Conservation (phyloP, 257 asterid genomes). For the Petunia secreta region DNA sequence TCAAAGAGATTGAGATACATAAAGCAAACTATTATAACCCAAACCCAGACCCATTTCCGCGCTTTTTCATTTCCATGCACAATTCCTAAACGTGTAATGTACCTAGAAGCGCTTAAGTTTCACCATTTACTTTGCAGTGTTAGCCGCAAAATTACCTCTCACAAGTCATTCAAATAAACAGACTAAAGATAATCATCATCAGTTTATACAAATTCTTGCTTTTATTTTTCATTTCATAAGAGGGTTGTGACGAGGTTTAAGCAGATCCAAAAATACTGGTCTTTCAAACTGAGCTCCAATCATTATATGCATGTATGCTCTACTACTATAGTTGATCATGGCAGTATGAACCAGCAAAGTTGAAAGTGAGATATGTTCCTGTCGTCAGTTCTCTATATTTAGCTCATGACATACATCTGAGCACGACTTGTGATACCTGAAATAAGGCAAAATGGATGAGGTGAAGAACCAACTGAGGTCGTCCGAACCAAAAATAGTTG, state of each 20-base stretch:
- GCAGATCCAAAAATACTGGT: background rate
- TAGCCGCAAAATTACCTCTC: background rate
- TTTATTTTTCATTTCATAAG: background rate
- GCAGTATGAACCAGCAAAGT: background rate
- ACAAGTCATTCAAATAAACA: slow-evolving; percentile 1
- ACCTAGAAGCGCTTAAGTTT: background rate
- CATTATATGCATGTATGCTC: background rate
- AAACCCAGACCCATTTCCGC: background rate
- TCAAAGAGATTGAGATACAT: background rate
- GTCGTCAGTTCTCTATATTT: background rate
- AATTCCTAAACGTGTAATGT: background rate
- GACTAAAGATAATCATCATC: background rate
- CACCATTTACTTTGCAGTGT: background rate
- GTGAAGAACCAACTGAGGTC: slow-evolving; percentile 36
- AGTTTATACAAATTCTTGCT: background rate
- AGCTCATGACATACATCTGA: background rate
- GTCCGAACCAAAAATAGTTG: slow-evolving; percentile 40
- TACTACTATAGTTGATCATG: background rate
- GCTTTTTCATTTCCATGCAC: background rate
- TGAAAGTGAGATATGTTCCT: background rate
- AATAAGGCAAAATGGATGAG: slow-evolving; percentile 42
- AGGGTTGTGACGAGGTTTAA: background rate
- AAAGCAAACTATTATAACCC: background rate
- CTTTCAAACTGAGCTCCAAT: background rate
- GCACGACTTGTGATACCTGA: slow-evolving; percentile 28